Conservation (phyloP, 1,284 basidiomycete species). For the Cutaneotrichosporon sp. region DNA sequence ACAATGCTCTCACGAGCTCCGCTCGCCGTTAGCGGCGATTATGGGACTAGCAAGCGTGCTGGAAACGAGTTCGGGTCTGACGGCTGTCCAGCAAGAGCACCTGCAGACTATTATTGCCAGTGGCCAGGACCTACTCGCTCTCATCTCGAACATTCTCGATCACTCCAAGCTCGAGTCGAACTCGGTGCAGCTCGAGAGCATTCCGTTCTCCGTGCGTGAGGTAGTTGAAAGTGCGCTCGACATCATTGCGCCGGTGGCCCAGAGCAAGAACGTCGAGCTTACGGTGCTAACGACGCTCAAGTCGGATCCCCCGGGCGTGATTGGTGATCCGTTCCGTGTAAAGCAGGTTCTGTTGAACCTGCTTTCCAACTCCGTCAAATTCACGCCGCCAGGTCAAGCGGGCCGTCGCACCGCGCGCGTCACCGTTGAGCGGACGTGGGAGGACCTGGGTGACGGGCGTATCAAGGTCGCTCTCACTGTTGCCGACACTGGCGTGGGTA, state of each 20-base stretch:
- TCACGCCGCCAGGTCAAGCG: slow-evolving; percentile 30
- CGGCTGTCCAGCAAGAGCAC: slow-evolving; percentile 53
- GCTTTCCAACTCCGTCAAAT: slow-evolving; percentile 49
- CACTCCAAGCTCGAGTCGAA: slow-evolving; percentile 54
- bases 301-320: slow-evolving; percentile 38
- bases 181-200: slow-evolving; percentile 52
- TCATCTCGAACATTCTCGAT: slow-evolving; percentile 56
- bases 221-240: slow-evolving; percentile 47
- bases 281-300: slow-evolving; percentile 37
- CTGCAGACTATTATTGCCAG: slow-evolving; percentile 53
- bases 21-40: slow-evolving; percentile 52
- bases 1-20: slow-evolving; percentile 54
- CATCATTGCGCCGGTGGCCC: slow-evolving; percentile 42
- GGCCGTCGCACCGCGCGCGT: slow-evolving; percentile 30
- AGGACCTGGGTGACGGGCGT: slow-evolving; percentile 24
- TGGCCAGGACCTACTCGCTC: slow-evolving; percentile 54
- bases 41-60: slow-evolving; percentile 52
- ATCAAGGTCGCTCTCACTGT: slow-evolving; percentile 35
- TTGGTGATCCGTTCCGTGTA: slow-evolving; percentile 48
- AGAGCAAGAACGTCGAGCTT: slow-evolving; percentile 46
- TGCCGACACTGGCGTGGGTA: slow-evolving; percentile 45
- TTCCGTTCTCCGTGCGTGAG: slow-evolving; percentile 52
- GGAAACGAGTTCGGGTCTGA: slow-evolving; percentile 47
- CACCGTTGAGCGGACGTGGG: slow-evolving; percentile 35
- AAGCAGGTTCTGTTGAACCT: slow-evolving; percentile 47